Evolutionary conservation across 331 rosid genomes (phyloP).

Genomic region (Erythrophleum ivorense): DNA sequence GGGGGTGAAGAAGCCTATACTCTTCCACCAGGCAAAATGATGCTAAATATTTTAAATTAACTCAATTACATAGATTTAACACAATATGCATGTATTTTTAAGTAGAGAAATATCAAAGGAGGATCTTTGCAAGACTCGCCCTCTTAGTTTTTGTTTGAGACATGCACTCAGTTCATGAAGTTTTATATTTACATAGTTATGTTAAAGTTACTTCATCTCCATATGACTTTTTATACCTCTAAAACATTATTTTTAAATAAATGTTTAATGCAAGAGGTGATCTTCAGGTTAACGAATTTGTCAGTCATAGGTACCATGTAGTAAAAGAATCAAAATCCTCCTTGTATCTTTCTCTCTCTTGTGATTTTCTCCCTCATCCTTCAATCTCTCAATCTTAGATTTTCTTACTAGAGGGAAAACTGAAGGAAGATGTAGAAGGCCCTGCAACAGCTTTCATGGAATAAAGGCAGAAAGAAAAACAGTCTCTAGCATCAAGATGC

Average conservation of each 20-base stretch:
- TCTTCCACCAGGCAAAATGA: neutral
- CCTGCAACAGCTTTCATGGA: neutral
- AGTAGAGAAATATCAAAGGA: neutral
- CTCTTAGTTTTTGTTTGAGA: neutral
- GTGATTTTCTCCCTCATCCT: neutral
- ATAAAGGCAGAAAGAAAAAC: neutral
- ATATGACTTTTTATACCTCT: neutral
- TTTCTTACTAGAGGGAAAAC: neutral
- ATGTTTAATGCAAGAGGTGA: neutral
- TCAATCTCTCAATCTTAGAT: too few relatives aligned
- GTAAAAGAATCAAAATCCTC: neutral
- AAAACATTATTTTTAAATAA: neutral
- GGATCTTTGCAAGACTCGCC: neutral
- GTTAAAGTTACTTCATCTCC: neutral
- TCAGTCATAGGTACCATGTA: neutral
- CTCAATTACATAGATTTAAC: neutral
- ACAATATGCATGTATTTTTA: neutral
- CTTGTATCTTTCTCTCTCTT: constrained; percentile 1
- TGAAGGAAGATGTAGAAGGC: neutral
- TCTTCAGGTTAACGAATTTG: neutral
- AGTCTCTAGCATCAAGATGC: neutral
- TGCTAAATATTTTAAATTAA: neutral
- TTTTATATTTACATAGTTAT: neutral
- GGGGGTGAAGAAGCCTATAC: neutral
- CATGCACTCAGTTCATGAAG: neutral